phyloP scores from a whole-genome alignment of 2,329 filamentous ascomycete species.

The Aspergillus ibericus region DNA sequence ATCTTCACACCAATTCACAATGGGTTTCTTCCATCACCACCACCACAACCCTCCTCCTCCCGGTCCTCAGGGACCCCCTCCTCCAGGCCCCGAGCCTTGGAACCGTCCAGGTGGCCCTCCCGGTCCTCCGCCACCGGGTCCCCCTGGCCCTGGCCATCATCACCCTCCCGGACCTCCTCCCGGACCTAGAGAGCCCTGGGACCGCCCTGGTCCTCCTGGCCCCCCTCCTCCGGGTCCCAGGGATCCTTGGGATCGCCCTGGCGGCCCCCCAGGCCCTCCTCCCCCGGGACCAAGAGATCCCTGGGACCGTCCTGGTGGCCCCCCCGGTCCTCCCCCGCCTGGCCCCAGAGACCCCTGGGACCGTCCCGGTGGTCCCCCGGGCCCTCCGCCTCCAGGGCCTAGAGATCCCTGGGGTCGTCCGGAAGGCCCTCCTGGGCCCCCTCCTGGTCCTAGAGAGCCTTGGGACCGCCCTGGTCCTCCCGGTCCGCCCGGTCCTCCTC shows the following conservation, averaged over 20 bases:
- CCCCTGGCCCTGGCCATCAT: neutral
- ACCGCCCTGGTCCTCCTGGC: neutral
- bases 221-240: neutral
- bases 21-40: conserved; percentile 1
- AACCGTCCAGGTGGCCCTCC: neutral
- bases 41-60: conserved; percentile 3
- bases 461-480: neutral
- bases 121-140: neutral
- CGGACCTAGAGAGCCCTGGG: neutral
- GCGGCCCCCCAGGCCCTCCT: neutral
- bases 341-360: neutral
- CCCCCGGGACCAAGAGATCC: neutral
- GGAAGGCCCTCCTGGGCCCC: neutral
- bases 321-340: neutral
- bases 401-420: neutral
- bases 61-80: neutral
- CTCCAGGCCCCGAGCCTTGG: neutral
- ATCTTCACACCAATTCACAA: neutral
- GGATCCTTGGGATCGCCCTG: neutral
- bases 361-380: neutral
- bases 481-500: neutral
- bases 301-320: neutral
- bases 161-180: neutral
- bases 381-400: neutral
- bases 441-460: neutral